These are phyloP conservation scores for Ephemerocybe angulata DNA, from an alignment of 768 basidiomycete species.

Conservation along the genomic window DNA sequence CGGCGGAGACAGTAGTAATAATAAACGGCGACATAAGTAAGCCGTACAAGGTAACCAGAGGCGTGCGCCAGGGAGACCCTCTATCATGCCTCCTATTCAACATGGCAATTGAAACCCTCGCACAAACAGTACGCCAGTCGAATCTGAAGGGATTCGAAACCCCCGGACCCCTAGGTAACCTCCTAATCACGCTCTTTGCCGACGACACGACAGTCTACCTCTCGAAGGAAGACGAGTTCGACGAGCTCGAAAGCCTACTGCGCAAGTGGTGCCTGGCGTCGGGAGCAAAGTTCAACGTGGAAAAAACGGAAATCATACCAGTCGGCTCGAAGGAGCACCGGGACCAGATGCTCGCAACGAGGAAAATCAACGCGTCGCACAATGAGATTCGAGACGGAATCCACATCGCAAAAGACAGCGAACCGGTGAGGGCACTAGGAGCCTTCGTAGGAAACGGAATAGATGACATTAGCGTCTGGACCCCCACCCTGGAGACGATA, in stretches of 20 bases:
- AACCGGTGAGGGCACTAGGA: conserved; percentile 27
- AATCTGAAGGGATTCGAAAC: conserved; percentile 24
- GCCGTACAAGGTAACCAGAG: conserved; percentile 25
- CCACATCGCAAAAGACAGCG: conserved; percentile 25
- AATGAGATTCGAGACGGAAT: conserved; percentile 17
- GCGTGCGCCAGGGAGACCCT: conserved; percentile 35
- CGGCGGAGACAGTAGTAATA: conserved; percentile 26
- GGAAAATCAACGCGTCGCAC: neutral
- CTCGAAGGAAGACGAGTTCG: conserved; percentile 22
- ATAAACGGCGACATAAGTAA: conserved; percentile 30
- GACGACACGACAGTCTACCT: conserved; percentile 40
- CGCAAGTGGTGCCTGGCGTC: conserved; percentile 36
- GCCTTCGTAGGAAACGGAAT: conserved; percentile 28
- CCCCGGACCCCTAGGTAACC: conserved; percentile 10
- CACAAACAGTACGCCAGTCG: conserved; percentile 25
- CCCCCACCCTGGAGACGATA: conserved; percentile 2
- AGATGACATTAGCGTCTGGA: conserved; percentile 22
- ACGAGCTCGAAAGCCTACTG: conserved; percentile 22
- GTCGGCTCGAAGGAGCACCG: conserved; percentile 24
- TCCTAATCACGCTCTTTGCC: conserved; percentile 34
- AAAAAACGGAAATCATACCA: conserved; percentile 38
- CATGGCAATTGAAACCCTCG: conserved; percentile 39
- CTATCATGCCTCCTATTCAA: conserved; percentile 38
- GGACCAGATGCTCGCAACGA: conserved; percentile 3
- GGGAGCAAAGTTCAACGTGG: conserved; percentile 37